Conservation (phyloP, 1,139 yeast species). For the Geotrichum restrictum region DNA sequence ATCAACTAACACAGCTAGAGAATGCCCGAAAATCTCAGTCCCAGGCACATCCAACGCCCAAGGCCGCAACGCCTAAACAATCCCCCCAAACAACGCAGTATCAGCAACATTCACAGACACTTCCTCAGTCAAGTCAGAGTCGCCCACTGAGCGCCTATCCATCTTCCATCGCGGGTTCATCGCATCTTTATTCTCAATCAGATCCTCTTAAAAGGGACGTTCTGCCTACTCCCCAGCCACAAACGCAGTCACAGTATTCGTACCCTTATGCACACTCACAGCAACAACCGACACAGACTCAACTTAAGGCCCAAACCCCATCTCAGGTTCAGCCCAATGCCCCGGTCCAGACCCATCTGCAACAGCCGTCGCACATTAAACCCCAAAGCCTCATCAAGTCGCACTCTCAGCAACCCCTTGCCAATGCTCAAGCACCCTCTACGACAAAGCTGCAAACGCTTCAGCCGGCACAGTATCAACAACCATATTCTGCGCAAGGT, state of each 20-base stretch:
- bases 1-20: too few relatives aligned
- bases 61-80: not conserved
- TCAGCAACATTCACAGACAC: not conserved
- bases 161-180: not conserved
- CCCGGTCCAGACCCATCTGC: not conserved
- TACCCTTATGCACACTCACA: not conserved
- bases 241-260: constrained; percentile 2
- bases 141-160: not conserved
- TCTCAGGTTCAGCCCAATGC: not conserved
- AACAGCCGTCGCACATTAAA: not conserved
- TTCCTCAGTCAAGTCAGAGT: not conserved
- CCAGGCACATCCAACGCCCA: not conserved
- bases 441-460: constrained; percentile 5
- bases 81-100: not conserved
- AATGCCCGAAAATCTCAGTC: too few relatives aligned
- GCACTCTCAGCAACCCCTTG: not conserved
- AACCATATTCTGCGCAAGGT: not conserved
- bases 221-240: not conserved
- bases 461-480: not conserved
- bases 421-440: not conserved
- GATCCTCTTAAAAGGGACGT: too few relatives aligned
- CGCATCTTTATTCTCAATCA: not conserved
- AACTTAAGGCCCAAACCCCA: not conserved
- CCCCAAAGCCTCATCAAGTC: constrained; percentile 3
- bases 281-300: not conserved